A percentile compares a stretch with the other conserved stretches of the same genome.
Conservation (phyloP, 176 grass and related monocot species). For the Puya raimondii region DNA sequence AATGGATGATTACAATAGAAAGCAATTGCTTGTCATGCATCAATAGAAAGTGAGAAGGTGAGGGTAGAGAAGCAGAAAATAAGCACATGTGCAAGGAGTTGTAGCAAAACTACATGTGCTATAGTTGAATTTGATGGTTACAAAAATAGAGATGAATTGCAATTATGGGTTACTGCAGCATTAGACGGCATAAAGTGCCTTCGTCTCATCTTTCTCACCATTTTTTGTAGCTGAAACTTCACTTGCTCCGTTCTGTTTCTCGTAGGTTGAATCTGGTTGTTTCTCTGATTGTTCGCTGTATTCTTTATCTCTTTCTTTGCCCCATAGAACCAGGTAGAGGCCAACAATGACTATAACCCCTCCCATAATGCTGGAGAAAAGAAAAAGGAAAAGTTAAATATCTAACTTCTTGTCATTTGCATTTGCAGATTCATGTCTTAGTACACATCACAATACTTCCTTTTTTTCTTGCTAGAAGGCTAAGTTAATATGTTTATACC, state of each 20-base stretch:
- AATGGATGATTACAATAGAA: no score
- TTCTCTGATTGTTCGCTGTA: conserved; percentile 13
- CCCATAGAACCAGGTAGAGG: conserved; percentile 73
- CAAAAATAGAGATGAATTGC: no score
- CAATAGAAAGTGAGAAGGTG: no score
- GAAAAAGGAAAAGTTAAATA: neutral
- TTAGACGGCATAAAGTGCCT: no score
- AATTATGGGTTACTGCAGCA: no score
- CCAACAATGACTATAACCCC: conserved; percentile 63
- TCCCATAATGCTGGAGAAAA: conserved; percentile 52
- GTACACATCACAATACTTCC: no score
- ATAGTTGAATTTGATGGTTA: no score
- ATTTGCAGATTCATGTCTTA: neutral
- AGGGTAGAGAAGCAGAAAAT: no score
- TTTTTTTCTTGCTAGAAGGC: no score
- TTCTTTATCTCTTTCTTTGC: conserved; percentile 63
- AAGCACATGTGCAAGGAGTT: no score
- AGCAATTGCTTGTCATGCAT: no score
- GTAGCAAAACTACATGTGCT: no score
- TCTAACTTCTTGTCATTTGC: neutral
- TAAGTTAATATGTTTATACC: conserved; percentile 14
- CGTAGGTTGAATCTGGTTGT: conserved; percentile 18
- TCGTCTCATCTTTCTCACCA: neutral
- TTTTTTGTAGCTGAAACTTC: neutral
- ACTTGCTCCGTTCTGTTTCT: conserved; percentile 11